Base-by-base conservation (phyloP, 805 yeast species). In the Lipomyces lipofer region DNA sequence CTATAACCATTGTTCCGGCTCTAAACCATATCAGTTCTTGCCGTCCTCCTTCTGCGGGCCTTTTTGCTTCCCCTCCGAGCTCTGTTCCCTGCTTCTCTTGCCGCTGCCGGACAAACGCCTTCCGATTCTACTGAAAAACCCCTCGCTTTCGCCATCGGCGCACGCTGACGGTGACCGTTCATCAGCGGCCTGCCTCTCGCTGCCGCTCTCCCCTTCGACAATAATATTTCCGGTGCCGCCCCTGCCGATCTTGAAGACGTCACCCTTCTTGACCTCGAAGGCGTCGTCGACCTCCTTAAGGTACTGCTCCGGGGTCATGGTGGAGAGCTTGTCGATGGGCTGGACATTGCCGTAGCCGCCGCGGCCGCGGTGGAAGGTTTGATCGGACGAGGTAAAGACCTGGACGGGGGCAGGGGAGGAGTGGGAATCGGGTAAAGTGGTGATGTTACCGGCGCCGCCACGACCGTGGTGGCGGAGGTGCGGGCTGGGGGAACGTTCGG, bases 321-420 rank as follows among this genome's bases (percentile, higher is more conserved):
- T 47, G 25, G 63, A 57, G 63, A 68, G 60, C 29, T 66, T 58
- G 21, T 62, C 49, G 21, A 71, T 67, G 3, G 69, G 63, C 24
- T 68, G 64, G 19, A 64, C 62, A 63, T 71, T 71, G 12, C 74
- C 74, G 38, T 64, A 70, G 38, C 74, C 74, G n/a, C 74, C 74
- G 22, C 74, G 64, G 27, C 74, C 74, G 24, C 71, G 62, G 24
- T 65, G 63, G 60, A 69, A 70, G 13, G 63, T 62, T 55, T 71
- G 67, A 12, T 33, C 47, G 8, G 74, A 73, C 19, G 71, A 65
- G 5, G 67, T 48, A 46, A 69, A 67, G 44, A 65, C 66, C 56
- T 69, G 71, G 27, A 71, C 66, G 7, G 74, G 74, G 2, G 73
- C 72, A 10, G 66, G 65, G 4, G 69, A 56, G 4, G 64, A 58